Conservation (phyloP, 2,329 filamentous ascomycete genomes). For the Fusarium brachygibbosum region DNA sequence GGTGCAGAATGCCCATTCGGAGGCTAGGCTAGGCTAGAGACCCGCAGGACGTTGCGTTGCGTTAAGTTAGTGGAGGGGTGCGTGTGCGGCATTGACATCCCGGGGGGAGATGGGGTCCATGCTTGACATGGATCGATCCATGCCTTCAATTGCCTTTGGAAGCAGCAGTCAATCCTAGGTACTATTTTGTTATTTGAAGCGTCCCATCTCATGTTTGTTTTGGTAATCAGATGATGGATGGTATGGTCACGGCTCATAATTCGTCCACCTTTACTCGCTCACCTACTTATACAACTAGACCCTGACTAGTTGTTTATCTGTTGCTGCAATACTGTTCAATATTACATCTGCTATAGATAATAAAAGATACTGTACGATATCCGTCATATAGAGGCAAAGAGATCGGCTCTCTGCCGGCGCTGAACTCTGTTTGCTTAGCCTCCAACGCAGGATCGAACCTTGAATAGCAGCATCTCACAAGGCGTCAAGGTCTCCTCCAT, state of each 20-base stretch:
- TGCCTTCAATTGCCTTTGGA: neutral
- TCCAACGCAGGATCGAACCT: conserved; percentile 37
- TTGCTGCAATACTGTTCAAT: neutral
- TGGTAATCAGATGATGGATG: conserved; percentile 34
- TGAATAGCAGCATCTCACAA: conserved; percentile 31
- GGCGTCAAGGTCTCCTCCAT: conserved; percentile 23
- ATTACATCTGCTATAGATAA: conserved; percentile 11
- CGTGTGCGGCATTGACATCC: conserved; percentile 44
- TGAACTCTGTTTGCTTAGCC: conserved; percentile 45
- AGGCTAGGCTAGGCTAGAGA: neutral
- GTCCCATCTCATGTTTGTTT: conserved; percentile 32
- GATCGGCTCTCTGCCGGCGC: conserved; percentile 32
- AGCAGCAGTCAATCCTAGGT: neutral
- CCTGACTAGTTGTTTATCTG: conserved; percentile 8
- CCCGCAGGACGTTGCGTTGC: conserved; percentile 15
- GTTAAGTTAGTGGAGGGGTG: conserved; percentile 30
- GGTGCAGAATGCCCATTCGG: neutral
- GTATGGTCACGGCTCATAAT: conserved; percentile 22
- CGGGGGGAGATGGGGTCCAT: conserved; percentile 24
- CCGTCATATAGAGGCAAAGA: conserved; percentile 9
- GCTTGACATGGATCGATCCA: conserved; percentile 12
- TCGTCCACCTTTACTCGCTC: neutral
- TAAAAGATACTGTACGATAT: conserved; percentile 4
- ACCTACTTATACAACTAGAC: neutral
- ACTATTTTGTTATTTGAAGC: neutral